Conservation (phyloP, 306 rosid genomes). For the Cicer arietinum region DNA sequence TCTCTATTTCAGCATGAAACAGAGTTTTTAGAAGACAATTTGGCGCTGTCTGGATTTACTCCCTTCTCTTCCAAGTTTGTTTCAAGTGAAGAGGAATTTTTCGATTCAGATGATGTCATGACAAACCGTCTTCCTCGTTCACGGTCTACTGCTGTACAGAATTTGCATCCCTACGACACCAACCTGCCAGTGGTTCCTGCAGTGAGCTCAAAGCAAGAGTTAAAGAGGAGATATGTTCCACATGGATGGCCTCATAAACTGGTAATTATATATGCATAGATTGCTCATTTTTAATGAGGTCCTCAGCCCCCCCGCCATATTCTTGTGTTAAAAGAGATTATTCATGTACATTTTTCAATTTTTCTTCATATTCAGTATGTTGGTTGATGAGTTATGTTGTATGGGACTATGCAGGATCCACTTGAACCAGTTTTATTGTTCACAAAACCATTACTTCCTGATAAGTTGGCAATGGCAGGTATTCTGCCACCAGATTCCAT, state of each 20-base stretch:
- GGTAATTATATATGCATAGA: conserved; percentile 54
- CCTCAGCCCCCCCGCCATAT: not conserved
- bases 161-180: conserved; percentile 56
- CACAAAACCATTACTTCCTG: conserved; percentile 85
- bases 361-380: conserved; percentile 2
- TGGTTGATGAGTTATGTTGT: conserved; percentile 39
- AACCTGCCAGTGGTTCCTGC: conserved; percentile 61
- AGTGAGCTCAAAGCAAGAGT: conserved; percentile 70
- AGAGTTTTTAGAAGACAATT: conserved; percentile 56
- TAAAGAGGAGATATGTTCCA: conserved; percentile 70
- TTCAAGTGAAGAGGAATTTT: conserved; percentile 71
- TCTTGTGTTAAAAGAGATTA: not conserved
- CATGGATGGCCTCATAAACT: conserved; percentile 95
- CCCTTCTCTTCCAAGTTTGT: conserved; percentile 52
- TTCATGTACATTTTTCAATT: conserved; percentile 3
- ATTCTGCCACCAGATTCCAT: conserved; percentile 74
- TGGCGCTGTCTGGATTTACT: conserved; percentile 49
- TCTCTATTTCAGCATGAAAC: conserved; percentile 52
- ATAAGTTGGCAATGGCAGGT: conserved; percentile 87
- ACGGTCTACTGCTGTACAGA: conserved; percentile 57
- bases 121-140: conserved; percentile 61
- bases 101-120: conserved; percentile 83
- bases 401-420: conserved; percentile 82
- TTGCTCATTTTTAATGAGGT: not conserved
- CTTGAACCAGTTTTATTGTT: conserved; percentile 89